Base-by-base conservation (phyloP, 2,329 filamentous ascomycete species). In the Colletotrichum plurivorum region DNA sequence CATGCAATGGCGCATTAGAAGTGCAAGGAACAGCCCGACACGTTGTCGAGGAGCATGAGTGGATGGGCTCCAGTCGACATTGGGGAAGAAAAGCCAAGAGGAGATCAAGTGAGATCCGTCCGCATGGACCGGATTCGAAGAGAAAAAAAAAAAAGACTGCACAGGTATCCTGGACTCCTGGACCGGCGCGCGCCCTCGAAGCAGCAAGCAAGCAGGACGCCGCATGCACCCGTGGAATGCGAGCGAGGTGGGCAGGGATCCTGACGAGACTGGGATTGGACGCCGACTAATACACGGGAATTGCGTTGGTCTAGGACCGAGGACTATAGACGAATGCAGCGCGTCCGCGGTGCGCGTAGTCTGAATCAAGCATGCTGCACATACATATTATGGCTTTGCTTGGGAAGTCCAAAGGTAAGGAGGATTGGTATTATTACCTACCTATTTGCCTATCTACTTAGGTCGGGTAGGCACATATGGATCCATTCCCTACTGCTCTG, bases 251-350 rank as follows among this genome's bases (percentile, higher is more conserved):
- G 31, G 56, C 63, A 67, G 56, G 67, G 67, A 57, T 69, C 31
- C 56, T 55, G 39, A 52, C 67, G 62, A 67, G 67, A 69, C 49
- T 52, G 56, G 31, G 54, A 59, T 69, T 61, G 61, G 54, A 60
- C 61, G 20, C 54, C 36, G 31, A 36, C 31, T 10, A 36, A 36
- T 36, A 56, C 67, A 51, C 67, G 39, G 56, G 67, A 69, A 61
- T 61, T 52, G 62, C 49, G 54, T 55, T 69, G 61, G 66, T 52
- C 67, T 61, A 36, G 31, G 31, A 36, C 31, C 31, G 31, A 36
- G 31, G 31, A 10, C 31, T 36, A 9, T 36, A 61, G 67, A 67
- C 67, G 62, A 61, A 69, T 46, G 63, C 67, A 66, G 67, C 62
- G 61, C 61, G 58, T 46, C 45, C 31, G 54, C 55, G 45, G 45